Evolutionary conservation across 1,284 basidiomycete genomes (phyloP).

Genomic region (Cystobasidiaceae sp.): DNA sequence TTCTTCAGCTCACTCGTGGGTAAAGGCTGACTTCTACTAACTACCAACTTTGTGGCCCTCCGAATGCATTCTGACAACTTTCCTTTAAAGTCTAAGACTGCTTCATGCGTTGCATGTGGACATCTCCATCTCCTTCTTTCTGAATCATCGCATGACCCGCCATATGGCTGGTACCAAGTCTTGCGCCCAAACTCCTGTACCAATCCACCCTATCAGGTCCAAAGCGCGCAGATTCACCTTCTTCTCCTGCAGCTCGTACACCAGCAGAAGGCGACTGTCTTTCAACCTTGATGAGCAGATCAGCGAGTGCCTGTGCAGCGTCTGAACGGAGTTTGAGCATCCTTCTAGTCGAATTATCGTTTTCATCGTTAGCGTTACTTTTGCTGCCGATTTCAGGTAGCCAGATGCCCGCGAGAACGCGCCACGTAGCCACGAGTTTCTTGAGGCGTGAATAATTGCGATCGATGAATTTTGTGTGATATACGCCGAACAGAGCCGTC

Average conservation of each 20-base stretch:
- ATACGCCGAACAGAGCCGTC: constrained; percentile 58
- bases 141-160: constrained; percentile 11
- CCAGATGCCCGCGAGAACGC: constrained; percentile 85
- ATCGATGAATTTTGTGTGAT: constrained; percentile 72
- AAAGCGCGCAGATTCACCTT: background rate
- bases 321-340: constrained; percentile 18
- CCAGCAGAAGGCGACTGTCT: background rate
- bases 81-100: constrained; percentile 2
- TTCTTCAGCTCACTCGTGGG: too few species aligned
- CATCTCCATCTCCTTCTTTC: constrained; percentile 10
- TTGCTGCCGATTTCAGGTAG: constrained; percentile 56
- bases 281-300: constrained; percentile 18
- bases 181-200: constrained; percentile 29
- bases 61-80: background rate
- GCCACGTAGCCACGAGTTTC: constrained; percentile 78
- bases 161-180: constrained; percentile 12
- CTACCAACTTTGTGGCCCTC: background rate
- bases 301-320: constrained; percentile 10
- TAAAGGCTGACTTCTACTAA: too few species aligned
- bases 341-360: constrained; percentile 13
- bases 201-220: constrained; percentile 5
- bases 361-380: background rate
- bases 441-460: constrained; percentile 58
- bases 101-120: constrained; percentile 21
- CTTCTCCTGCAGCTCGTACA: background rate